These are phyloP conservation scores for Alternaria sp. DNA, from an alignment of 2,329 filamentous ascomycete genomes.

Conservation along the genomic window DNA sequence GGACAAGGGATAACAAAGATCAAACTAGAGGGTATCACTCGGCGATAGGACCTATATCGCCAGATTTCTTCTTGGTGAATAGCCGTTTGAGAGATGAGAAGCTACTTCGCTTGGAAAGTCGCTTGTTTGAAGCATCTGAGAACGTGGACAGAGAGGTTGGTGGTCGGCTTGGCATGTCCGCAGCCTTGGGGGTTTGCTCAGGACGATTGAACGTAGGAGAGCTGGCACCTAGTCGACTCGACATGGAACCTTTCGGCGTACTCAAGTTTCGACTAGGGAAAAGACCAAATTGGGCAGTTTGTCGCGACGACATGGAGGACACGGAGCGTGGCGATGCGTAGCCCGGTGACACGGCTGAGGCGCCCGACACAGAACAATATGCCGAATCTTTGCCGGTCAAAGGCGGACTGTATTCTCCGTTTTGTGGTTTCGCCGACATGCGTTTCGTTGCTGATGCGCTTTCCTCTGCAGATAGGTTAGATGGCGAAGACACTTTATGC, in stretches of 20 bases:
- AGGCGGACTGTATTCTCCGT: constrained; percentile 38
- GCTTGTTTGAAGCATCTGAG: constrained; percentile 24
- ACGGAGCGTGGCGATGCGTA: constrained; percentile 35
- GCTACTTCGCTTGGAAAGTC: constrained; percentile 42
- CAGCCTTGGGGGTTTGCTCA: constrained; percentile 20
- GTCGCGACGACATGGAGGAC: constrained; percentile 38
- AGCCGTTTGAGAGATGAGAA: constrained; percentile 45
- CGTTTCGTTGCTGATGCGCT: constrained; percentile 14
- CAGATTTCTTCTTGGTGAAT: constrained; percentile 46
- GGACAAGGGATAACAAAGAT: constrained; percentile 19
- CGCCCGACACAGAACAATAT: constrained; percentile 48
- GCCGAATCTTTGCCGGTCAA: constrained; percentile 48
- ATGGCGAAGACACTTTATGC: constrained; percentile 14
- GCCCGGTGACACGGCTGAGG: constrained; percentile 40
- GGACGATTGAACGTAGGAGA: constrained; percentile 29
- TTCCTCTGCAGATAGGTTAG: constrained; percentile 20
- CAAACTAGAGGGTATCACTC: constrained; percentile 29
- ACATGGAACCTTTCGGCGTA: constrained; percentile 42
- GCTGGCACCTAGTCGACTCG: constrained; percentile 32
- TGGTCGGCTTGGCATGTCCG: constrained; percentile 30
- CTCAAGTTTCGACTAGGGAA: constrained; percentile 43
- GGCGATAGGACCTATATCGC: constrained; percentile 41
- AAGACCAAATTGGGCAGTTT: constrained; percentile 44
- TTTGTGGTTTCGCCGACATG: constrained; percentile 15
- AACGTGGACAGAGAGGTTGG: constrained; percentile 39